These are phyloP conservation scores for Vigna trinervia DNA, from an alignment of 306 rosid species.

Conservation along the genomic window DNA sequence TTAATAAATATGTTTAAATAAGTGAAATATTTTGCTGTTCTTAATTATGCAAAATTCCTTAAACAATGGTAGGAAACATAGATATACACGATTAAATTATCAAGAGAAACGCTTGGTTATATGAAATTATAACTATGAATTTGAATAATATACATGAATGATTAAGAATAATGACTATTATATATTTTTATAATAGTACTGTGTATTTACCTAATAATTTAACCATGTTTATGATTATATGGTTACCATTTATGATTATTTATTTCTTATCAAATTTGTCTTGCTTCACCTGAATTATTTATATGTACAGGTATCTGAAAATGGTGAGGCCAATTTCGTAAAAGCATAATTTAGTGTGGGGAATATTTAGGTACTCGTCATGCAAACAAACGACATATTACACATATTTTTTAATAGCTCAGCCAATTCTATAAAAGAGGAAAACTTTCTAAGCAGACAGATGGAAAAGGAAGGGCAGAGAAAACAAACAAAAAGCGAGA, in stretches of 20 bases:
- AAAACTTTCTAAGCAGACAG: constrained; percentile 18
- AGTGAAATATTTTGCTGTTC: no score
- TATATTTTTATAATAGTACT: no score
- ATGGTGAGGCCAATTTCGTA: constrained; percentile 48
- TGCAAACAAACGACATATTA: constrained; percentile 51
- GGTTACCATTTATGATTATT: background rate
- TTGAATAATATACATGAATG: no score
- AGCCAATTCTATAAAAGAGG: constrained; percentile 39
- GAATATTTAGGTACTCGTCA: constrained; percentile 42
- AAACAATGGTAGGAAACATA: no score
- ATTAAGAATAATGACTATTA: no score
- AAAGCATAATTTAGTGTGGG: constrained; percentile 46
- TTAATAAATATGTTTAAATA: no score
- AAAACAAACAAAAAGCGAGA: constrained; percentile 9
- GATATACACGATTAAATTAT: no score
- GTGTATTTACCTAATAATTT: background rate
- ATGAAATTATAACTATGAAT: no score
- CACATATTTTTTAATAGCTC: constrained; percentile 33
- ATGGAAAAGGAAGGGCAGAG: constrained; percentile 26
- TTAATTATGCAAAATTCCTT: no score
- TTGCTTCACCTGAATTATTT: background rate
- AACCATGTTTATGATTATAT: background rate
- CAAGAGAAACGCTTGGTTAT: no score
- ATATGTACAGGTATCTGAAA: background rate
- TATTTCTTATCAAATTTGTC: background rate